These are phyloP conservation scores for Ophiostoma ips DNA, from an alignment of 2,329 filamentous ascomycete genomes.

Conservation along the genomic window DNA sequence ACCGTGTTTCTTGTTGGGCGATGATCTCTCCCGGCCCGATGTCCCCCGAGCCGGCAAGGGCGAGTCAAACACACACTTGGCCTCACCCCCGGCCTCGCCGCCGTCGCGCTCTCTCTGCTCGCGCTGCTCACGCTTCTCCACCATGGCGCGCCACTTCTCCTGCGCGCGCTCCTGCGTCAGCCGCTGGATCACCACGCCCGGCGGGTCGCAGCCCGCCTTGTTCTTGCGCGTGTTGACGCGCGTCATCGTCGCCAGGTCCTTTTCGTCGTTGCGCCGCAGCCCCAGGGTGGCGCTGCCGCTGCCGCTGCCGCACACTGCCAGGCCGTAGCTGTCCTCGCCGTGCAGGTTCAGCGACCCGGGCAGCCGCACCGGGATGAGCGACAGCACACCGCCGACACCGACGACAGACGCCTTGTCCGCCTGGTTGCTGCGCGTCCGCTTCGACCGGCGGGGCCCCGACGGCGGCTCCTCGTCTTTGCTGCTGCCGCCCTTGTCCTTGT, in stretches of 20 bases:
- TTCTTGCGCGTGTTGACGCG: constrained; percentile 32
- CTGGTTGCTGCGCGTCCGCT: constrained; percentile 14
- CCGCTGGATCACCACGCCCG: constrained; percentile 19
- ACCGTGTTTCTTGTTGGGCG: no score
- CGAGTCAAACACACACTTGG: constrained; percentile 19
- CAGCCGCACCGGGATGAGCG: constrained; percentile 21
- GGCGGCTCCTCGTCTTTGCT: neutral
- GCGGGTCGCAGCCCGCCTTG: constrained; percentile 24
- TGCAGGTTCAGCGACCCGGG: constrained; percentile 18
- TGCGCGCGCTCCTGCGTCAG: constrained; percentile 16
- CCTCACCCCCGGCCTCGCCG: neutral
- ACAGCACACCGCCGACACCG: constrained; percentile 17
- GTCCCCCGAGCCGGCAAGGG: neutral
- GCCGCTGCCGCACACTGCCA: constrained; percentile 8
- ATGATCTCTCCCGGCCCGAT: no score
- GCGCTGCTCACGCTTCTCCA: constrained; percentile 11
- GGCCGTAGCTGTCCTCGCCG: constrained; percentile 14
- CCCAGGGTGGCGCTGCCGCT: no score
- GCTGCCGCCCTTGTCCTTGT: neutral
- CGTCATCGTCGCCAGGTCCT: constrained; percentile 28
- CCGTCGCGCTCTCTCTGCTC: constrained; percentile 9
- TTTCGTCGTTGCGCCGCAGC: constrained; percentile 23
- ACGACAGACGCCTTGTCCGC: neutral
- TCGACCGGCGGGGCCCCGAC: constrained; percentile 6
- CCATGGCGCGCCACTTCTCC: constrained; percentile 1